These are phyloP conservation scores for Colletotrichum euphorbiae DNA, from an alignment of 2,329 filamentous ascomycete genomes.

Conservation along the genomic window DNA sequence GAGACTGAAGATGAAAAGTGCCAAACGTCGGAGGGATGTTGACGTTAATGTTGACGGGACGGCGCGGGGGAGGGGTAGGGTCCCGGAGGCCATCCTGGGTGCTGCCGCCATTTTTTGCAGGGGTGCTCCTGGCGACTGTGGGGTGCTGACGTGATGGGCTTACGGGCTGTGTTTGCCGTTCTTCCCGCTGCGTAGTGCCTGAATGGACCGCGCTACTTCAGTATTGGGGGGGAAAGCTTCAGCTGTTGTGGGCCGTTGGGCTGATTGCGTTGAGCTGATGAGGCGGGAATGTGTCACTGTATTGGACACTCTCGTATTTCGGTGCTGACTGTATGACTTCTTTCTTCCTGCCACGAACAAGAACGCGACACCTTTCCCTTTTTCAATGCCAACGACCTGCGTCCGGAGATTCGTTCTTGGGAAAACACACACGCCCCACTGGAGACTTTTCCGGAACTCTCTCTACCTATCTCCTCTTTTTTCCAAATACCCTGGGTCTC, in stretches of 20 bases:
- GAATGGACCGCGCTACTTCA: conserved; percentile 18
- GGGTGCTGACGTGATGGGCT: conserved; percentile 26
- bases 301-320: too few species aligned
- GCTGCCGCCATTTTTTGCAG: conserved; percentile 20
- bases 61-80: conserved; percentile 21
- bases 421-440: too few species aligned
- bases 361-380: background rate
- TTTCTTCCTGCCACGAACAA: background rate
- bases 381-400: background rate
- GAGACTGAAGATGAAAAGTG: background rate
- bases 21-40: background rate
- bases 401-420: background rate
- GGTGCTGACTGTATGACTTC: background rate
- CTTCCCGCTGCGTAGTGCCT: conserved; percentile 30
- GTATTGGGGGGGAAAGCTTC: conserved; percentile 19
- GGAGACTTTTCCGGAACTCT: background rate
- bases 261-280: background rate
- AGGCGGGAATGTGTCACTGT: background rate
- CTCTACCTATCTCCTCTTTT: background rate
- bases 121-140: conserved; percentile 12
- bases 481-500: background rate
- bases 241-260: conserved; percentile 31
- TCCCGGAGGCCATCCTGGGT: background rate
- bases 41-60: conserved; percentile 5
- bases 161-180: conserved; percentile 28